Evolutionary conservation across 179 eudicot genomes (phyloP).

Genomic region (Heliamphora pulchella): DNA sequence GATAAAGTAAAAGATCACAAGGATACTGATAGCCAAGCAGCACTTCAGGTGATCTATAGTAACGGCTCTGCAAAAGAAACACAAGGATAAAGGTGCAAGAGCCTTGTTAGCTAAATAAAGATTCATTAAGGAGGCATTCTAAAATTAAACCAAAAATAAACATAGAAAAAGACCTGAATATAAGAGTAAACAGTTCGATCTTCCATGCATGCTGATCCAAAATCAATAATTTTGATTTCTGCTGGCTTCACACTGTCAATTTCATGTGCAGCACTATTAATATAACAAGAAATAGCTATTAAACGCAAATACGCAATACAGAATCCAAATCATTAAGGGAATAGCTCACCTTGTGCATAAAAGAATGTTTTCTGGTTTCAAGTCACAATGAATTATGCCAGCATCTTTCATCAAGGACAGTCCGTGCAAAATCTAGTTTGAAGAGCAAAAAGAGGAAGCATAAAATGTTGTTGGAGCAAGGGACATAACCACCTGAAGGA

Average conservation of each 20-base stretch:
- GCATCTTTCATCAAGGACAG: conserved; percentile 94
- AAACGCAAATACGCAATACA: conserved; percentile 5
- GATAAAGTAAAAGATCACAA: conserved; percentile 11
- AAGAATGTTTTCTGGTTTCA: conserved; percentile 97
- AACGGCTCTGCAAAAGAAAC: conserved; percentile 78
- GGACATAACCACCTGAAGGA: conserved; percentile 9
- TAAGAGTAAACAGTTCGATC: conserved; percentile 94
- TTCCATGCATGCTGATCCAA: conserved; percentile 99
- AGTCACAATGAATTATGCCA: conserved; percentile 93
- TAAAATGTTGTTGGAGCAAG: conserved; percentile 12
- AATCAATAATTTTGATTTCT: conserved; percentile 90
- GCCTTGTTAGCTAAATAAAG: neutral
- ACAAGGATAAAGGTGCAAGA: conserved; percentile 11
- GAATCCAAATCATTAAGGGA: conserved; percentile 12
- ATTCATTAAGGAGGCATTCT: conserved; percentile 9
- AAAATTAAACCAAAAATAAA: conserved; percentile 2
- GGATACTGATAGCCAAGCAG: conserved; percentile 99
- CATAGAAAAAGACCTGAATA: conserved; percentile 59
- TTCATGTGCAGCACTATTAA: conserved; percentile 16
- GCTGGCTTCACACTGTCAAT: conserved; percentile 76
- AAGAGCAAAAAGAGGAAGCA: neutral
- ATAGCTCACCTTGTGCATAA: conserved; percentile 72
- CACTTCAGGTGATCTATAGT: conserved; percentile 99
- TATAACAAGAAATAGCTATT: neutral
- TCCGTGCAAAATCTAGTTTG: conserved; percentile 72